Evolutionary conservation across 495 filamentous ascomycete species (phyloP), one percentile per base, ranked within the genome.

Genomic region (Xanthoparmelia taractica): DNA sequence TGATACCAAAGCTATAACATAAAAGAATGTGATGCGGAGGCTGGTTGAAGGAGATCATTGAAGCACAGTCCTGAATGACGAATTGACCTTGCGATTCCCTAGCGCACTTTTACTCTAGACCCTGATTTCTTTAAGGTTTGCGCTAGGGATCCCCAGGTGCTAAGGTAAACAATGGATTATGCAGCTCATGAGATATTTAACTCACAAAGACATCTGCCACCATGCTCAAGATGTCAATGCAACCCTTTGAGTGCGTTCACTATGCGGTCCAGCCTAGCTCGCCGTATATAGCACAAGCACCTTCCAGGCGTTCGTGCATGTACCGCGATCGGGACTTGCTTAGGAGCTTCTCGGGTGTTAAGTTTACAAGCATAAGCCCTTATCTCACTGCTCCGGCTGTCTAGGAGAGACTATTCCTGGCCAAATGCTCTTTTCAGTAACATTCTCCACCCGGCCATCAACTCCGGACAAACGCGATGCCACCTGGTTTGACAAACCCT

Each of bases 21-120:
- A 58, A 58, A 58, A 38, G 56, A 58, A 27, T 58, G 56, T 58
- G 38, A 41, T 31, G 56, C 18, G 38, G 50, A 54, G 13, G 29
- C 50, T 33, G 50, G 50, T 31, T 33, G 17, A 54, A 54, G 50
- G 20, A 54, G 50, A 17, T 17, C 33, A 27, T 54, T 17, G 10
- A 33, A 33, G n/a, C 8, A 54, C 20, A 33, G 20, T 31, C 25
- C 48, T 2, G 7, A 54, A 29, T 54, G 27, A 54, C 29, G 50
- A 54, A 18, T 54, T 54, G 50, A 54, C 50, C 27, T 54, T 12
- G 29, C 50, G 8, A 33, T 54, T n/a, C 27, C 50, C 50, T 33
- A 33, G 50, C 29, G 27, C n/a, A n/a, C n/a, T n/a, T n/a, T n/a
- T n/a, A n/a, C n/a, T n/a, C n/a, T 29, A 13, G 27, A 52, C 48